phyloP scores from a whole-genome alignment of 768 basidiomycete species.

The Lyophyllum shimeji region DNA sequence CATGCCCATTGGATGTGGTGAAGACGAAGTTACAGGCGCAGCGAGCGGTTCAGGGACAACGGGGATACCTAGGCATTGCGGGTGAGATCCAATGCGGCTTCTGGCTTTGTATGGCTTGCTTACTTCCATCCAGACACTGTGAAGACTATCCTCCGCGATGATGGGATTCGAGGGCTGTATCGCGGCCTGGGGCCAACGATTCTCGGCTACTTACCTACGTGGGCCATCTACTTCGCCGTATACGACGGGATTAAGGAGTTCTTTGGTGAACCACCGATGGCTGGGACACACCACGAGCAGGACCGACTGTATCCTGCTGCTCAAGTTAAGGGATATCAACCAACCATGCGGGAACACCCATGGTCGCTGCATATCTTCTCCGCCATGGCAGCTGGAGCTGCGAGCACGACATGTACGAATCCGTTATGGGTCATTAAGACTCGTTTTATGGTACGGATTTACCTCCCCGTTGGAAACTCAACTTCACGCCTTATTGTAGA shows the following conservation, averaged over 20 bases:
- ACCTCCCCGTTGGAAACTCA: background rate
- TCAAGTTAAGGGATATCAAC: conserved; percentile 84
- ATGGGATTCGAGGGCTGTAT: conserved; percentile 89
- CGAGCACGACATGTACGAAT: conserved; percentile 92
- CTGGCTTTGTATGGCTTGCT: conserved; percentile 11
- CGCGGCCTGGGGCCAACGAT: conserved; percentile 97
- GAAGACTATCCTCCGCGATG: conserved; percentile 47
- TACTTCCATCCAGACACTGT: conserved; percentile 28
- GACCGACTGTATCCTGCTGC: conserved; percentile 77
- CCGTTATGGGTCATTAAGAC: conserved; percentile 99
- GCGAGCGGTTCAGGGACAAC: conserved; percentile 62
- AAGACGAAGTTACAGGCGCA: conserved; percentile 99
- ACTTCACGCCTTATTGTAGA: conserved; percentile 46
- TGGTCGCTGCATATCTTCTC: conserved; percentile 91
- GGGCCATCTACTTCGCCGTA: conserved; percentile 98
- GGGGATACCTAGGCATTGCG: conserved; percentile 73
- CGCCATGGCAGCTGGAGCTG: conserved; percentile 93
- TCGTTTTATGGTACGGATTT: conserved; percentile 83
- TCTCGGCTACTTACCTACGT: conserved; percentile 95
- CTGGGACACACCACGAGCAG: conserved; percentile 19
- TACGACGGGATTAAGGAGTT: conserved; percentile 92
- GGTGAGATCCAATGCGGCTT: conserved; percentile 44
- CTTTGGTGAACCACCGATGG: conserved; percentile 69
- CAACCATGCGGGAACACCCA: conserved; percentile 74
- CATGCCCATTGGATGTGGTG: conserved; percentile 96